Evolutionary conservation across 257 asterid genomes (phyloP), one percentile per base, ranked within the genome.

Genomic region (Haberlea rhodopensis): DNA sequence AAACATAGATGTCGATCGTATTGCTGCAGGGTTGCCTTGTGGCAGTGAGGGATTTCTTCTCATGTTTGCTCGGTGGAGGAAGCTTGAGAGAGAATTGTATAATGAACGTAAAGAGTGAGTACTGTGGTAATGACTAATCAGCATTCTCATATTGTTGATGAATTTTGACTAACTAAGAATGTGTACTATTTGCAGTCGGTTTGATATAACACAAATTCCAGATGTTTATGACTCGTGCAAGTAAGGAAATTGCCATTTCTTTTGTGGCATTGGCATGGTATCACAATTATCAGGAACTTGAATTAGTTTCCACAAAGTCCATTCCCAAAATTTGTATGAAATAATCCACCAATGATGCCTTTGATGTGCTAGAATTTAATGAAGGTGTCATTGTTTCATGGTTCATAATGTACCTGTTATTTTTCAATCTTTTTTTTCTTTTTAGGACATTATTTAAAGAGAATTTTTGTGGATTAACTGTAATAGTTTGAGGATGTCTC

Each of bases 31-130:
- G 32, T 73, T 94, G 70, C 99, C 99, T 53, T 94, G 99, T 70
- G 99, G 99, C 19, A 87, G 90, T 66, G 99, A 94, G 76, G 99
- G 99, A 60, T 94, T 90, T 70, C 95, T 94, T 76, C 96, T 94
- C 73, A 94, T 94, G 99, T 87, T 78, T 78, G 99, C 99, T 80
- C 92, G 99, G 8, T 94, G 99, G 99, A 82, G 95, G 75, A 94
- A 94, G 75, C 97, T 94, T 22, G 92, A 87, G 71, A 81, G 95
- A 67, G 99, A 85, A 73, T 73, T 94, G 82, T 94, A 87, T 75
- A 94, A 84, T 58, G 97, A 90, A 67, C 90, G 99, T 52, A 94
- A 83, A 78, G 95, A 76, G 99, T 90, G 82, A 81, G 86, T 68
- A 31, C 51, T 67, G 4, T 22, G 29, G 27, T 15, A 18, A 48